Base-by-base conservation (phyloP, 1,284 basidiomycete genomes). In the Naganishia liquefaciens region DNA sequence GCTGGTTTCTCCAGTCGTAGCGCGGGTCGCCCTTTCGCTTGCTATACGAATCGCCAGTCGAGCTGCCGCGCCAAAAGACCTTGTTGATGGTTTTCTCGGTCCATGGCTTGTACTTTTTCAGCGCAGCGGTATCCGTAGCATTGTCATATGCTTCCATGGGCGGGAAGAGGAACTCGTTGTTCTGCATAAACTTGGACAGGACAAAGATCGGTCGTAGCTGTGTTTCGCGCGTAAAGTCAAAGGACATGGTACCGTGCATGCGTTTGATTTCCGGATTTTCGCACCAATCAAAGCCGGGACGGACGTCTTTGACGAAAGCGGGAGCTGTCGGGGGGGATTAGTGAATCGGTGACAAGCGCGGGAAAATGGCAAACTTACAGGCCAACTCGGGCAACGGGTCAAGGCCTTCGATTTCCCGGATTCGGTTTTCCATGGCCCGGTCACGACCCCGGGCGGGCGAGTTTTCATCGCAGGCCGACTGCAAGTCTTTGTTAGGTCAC, bases 21-120 rank as follows among this genome's bases (percentile, higher is more conserved):
- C 53, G 39, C 4, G 65, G 65, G 39, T 63, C 47, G 33, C 60
- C 54, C 44, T 65, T 65, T 73, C 70, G 64, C 60, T 70, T 70
- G 11, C 68, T 69, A 64, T 77, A 79, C 28, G 62, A 69, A 65
- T 80, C 79, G 21, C 81, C 81, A 0, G 80, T 81, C 0, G 74
- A 73, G 9, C 71, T 72, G 0, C 81, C 81, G 30, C 80, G 69
- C 81, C 81, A 82, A 61, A 80, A 79, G 23, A 82, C 55, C 68
- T 79, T 80, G 54, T 69, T 58, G 46, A 74, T 68, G 5, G 70
- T 72, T 70, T 80, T 79, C 7, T 74, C 69, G 39, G 68, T 68
- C 78, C 80, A 80, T 2, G 76, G 72, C 11, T 72, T 63, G 52
- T 71, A 72, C 46, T 75, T 70, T 46, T 68, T 65, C 37, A 63